Evolutionary conservation across 176 grass and related monocot genomes (phyloP), one percentile per base, ranked within the genome.

Genomic region (Oryza meridionalis): DNA sequence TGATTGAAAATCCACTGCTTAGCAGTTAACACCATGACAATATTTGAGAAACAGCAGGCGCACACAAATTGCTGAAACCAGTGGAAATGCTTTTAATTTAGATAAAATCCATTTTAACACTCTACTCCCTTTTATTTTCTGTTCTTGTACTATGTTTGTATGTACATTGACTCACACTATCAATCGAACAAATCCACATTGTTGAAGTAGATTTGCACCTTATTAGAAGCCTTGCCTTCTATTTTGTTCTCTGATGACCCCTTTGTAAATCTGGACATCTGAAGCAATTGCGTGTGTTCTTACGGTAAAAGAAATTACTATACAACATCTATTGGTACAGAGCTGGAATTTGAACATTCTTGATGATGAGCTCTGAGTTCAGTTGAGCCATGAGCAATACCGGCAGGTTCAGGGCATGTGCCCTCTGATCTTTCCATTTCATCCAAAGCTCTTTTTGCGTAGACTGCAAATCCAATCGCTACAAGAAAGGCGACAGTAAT

Each of bases 371-470:
- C 84, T 43, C 86, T 85, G 17, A 88, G 85, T 59, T 81, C 80
- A 27, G 87, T 2, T 1, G 83, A 50, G 42, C 62, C 74, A 40
- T 40, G 4, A 87, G 53, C 50, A 4, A 12, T 16, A 13, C 31
- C 33, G 40, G 35, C 51, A 19, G 75, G 31, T 72, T 88, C 75
- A 15, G 35, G 9, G 21, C 9, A 72, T n/a, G 45, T 50, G 73
- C 67, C 63, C 78, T 92, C 87, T 4, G 50, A 77, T 29, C 27
- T 85, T 22, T 88, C 85, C 46, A 87, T 84, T 73, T 84, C 44
- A 74, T 84, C 78, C 65, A 99, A 42, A 37, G 91, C 89, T 80
- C 85, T 88, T 92, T 69, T 96, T 14, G 96, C 91, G 71, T 96
- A 94, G 35, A 96, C 55, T 7, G 91, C 92, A 71, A 99, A 96